These are phyloP conservation scores for Malus domestica DNA, from an alignment of 306 rosid genomes.

Conservation along the genomic window DNA sequence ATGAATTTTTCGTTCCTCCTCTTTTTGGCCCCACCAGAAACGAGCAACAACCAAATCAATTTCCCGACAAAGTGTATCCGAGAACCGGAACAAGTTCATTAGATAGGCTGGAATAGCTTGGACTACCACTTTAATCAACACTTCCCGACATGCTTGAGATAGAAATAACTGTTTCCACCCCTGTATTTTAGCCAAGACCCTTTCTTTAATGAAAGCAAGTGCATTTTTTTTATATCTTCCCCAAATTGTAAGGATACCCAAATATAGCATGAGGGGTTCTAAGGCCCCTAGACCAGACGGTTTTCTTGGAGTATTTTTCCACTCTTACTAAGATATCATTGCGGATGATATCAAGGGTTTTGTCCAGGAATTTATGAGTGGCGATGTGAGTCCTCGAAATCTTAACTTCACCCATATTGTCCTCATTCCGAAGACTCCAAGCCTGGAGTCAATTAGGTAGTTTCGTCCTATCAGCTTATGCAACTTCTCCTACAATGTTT, in stretches of 20 bases:
- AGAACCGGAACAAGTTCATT: not conserved
- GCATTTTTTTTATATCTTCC: not conserved
- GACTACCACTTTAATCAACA: not conserved
- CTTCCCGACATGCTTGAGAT: not conserved
- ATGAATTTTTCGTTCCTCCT: not conserved
- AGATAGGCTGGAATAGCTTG: not conserved
- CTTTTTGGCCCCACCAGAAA: not conserved
- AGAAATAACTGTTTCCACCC: not conserved
- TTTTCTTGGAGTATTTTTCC: too few relatives aligned
- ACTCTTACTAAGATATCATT: too few relatives aligned
- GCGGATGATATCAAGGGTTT: too few relatives aligned
- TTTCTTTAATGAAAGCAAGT: not conserved
- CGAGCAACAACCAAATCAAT: not conserved
- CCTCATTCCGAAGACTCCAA: too few relatives aligned
- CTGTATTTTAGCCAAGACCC: not conserved
- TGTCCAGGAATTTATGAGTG: too few relatives aligned
- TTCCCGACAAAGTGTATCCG: not conserved
- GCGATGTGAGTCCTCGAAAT: too few relatives aligned
- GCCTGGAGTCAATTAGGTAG: too few relatives aligned
- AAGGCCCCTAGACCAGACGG: too few relatives aligned
- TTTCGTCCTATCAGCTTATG: too few relatives aligned
- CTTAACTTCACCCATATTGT: too few relatives aligned
- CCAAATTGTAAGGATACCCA: not conserved
- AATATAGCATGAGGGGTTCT: too few relatives aligned
- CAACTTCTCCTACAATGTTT: too few relatives aligned